Evolutionary conservation across 2,329 filamentous ascomycete genomes (phyloP), one percentile per base, ranked within the genome.

Genomic region (Pseudogymnoascus verrucosus): DNA sequence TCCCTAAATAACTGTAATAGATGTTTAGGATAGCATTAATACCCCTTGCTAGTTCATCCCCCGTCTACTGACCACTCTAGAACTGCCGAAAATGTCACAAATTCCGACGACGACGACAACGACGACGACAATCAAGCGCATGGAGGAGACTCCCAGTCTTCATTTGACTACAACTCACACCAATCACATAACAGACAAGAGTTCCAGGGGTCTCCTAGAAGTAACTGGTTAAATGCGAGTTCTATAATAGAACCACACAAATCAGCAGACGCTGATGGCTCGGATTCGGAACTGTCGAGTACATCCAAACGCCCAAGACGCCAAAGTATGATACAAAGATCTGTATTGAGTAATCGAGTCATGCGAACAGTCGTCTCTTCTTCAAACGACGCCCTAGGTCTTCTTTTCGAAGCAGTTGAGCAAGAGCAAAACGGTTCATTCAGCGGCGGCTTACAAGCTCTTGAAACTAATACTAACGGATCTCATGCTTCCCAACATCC

Each of bases 331-430:
- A 51, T 59, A 54, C 39, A 62, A 40, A 62, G 36, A 47, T 42
- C 63, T n/a, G 42, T 62, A 26, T 28, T 64, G 11, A 37, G 40
- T n/a, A 62, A 62, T 31, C 28, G 36, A 26, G 63, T 80, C 19
- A 77, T 81, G 71, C 71, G 77, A 57, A 80, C 76, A 0, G 78
- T 83, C 7, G 81, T 83, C 3, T 80, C 80, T 0, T 82, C 78
- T 64, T 79, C 79, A 10, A 82, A 81, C 61, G 80, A 83, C 73
- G 81, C 81, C 4, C 68, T 83, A 37, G 81, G 80, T 60, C 73
- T 83, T 16, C 72, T 83, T 1, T 83, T 82, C 63, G 79, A 82
- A 63, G 80, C 80, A 23, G 79, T 78, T 11, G 70, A 73, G 1
- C 76, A 76, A 62, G 75, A 76, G 60, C 65, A 31, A 47, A 47